Evolutionary conservation across 2,329 filamentous ascomycete genomes (phyloP), one percentile per base, ranked within the genome.

Genomic region (Mollisia scopiformis): DNA sequence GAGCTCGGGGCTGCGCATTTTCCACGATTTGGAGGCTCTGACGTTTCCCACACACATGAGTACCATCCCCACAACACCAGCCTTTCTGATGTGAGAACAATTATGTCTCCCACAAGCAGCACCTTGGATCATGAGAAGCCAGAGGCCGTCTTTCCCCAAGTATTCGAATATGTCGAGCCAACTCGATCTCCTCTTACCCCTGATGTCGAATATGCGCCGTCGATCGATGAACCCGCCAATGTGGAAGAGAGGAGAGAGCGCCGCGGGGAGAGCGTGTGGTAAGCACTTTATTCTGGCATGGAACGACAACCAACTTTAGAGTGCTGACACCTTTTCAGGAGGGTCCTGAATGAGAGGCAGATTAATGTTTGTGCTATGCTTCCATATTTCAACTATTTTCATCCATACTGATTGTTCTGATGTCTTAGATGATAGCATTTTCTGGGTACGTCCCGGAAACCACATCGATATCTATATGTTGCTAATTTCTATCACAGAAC

Each of bases 351-450:
- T 41, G 76, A 78, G 62, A 69, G 76, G 41, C 76, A 79, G 43
- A 77, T 78, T 61, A 79, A 77, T 62, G 73, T 74, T 60, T 62
- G 70, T 62, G 1, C 7, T 41, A 28, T 6, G 1, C 11, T 47
- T 41, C 27, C 25, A 19, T 19, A n/a, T 41, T 33, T 51, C 3
- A 43, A 46, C 16, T 13, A 16, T 16, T 47, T n/a, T 23, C 37
- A 33, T 27, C 31, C 16, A 25, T 46, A 8, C 21, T 55, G 2
- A 25, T 16, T 19, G 19, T 11, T 47, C 3, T 28, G 21, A 11
- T 11, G 31, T 25, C 3, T 28, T 62, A 78, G 75, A 79, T 78
- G 77, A 79, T 79, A 62, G 76, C 77, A 30, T 78, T 79, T 58
- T 78, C 77, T 56, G 77, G 77, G 74, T 77, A 71, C 53, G 73